Conservation (phyloP, 73 alveolate species). For the Halteria grandinella region DNA sequence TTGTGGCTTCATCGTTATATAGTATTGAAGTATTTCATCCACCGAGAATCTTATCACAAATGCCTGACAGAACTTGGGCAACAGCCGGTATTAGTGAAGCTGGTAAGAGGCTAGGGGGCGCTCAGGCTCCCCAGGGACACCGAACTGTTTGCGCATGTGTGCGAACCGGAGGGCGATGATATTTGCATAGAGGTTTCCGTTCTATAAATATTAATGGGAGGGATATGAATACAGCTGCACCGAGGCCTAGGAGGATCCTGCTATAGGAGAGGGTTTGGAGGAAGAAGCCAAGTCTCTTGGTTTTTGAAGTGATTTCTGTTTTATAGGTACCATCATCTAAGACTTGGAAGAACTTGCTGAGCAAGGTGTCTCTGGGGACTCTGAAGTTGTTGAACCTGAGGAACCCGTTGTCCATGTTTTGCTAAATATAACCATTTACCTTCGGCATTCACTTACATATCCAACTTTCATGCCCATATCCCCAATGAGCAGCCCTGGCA, state of each 20-base stretch:
- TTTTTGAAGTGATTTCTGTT: constrained; percentile 69
- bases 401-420: constrained; percentile 89
- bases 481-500: constrained; percentile 82
- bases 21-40: constrained; percentile 11
- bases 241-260: constrained; percentile 67
- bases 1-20: no score
- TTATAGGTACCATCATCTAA: constrained; percentile 70
- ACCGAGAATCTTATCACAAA: constrained; percentile 46
- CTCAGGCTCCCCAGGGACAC: constrained; percentile 66
- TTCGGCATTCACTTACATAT: no score
- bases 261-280: constrained; percentile 80
- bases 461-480: constrained; percentile 87
- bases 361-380: constrained; percentile 76
- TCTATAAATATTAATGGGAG: neutral
- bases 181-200: constrained; percentile 22
- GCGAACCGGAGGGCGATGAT: constrained; percentile 78
- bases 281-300: constrained; percentile 81
- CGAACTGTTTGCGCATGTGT: constrained; percentile 75
- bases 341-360: constrained; percentile 75
- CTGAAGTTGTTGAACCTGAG: constrained; percentile 71
- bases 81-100: constrained; percentile 65
- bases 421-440: no score
- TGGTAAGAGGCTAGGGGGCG: constrained; percentile 71
- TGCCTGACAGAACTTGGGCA: constrained; percentile 72
- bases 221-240: constrained; percentile 30